A percentile compares a stretch with the other conserved stretches of the same genome.
These are phyloP conservation scores for Ascocoryne sarcoides DNA, from an alignment of 2,329 filamentous ascomycete species.

Conservation along the genomic window DNA sequence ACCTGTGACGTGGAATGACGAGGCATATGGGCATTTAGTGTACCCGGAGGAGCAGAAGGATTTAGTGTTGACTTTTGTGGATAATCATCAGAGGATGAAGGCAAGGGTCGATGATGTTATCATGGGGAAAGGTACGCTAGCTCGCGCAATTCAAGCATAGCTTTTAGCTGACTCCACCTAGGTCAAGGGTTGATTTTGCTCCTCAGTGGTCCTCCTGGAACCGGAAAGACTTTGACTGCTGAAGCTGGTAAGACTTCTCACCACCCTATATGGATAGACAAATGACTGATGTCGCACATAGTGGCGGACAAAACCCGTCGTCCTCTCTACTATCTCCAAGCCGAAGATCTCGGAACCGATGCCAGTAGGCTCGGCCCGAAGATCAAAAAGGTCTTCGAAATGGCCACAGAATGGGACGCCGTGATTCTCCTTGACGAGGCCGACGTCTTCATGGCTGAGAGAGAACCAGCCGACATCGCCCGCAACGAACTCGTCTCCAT, in stretches of 20 bases:
- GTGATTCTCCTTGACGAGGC: constrained; percentile 32
- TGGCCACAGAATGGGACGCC: constrained; percentile 17
- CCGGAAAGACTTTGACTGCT: constrained; percentile 19
- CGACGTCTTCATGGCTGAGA: constrained; percentile 42
- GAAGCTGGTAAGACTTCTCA: constrained; percentile 23
- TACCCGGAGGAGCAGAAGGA: constrained; percentile 40
- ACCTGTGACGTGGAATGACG: constrained; percentile 32
- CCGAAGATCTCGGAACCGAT: constrained; percentile 16
- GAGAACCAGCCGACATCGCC: constrained; percentile 36
- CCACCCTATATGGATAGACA: too few relatives aligned
- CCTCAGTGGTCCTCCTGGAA: constrained; percentile 12
- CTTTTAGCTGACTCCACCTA: too few relatives aligned
- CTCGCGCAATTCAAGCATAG: too few relatives aligned
- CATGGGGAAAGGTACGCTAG: constrained; percentile 30
- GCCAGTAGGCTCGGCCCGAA: constrained; percentile 10
- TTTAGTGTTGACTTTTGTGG: constrained; percentile 39
- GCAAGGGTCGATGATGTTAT: constrained; percentile 17
- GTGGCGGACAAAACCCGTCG: constrained; percentile 14
- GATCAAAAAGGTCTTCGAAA: constrained; percentile 17
- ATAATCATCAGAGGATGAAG: constrained; percentile 32
- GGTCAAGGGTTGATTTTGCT: constrained; percentile 14
- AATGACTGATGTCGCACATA: too few relatives aligned
- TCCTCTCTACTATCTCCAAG: constrained; percentile 16
- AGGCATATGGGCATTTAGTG: constrained; percentile 38
- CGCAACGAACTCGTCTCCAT: constrained; percentile 41